Percentiles rank a stretch among this genome's conserved stretches.
phyloP scores from a whole-genome alignment of 306 rosid genomes.

The Inga laurina region DNA sequence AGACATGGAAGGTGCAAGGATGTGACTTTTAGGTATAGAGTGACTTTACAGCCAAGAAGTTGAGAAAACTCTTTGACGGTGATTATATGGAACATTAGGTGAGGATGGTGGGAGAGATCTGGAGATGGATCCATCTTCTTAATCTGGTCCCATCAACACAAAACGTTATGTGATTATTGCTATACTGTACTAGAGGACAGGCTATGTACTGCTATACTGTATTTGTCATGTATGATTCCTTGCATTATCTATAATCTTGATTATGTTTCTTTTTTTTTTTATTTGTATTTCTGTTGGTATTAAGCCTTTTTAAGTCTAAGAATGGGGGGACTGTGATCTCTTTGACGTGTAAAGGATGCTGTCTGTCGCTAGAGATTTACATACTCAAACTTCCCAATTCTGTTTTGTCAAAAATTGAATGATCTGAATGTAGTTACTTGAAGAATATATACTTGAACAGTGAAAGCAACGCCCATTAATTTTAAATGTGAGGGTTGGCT shows the following conservation, averaged over 20 bases:
- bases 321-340: not conserved
- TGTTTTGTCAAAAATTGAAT: too few relatives aligned
- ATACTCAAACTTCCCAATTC: too few relatives aligned
- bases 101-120: constrained; percentile 15
- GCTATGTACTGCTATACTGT: not conserved
- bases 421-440: too few relatives aligned
- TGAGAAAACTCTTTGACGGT: constrained; percentile 20
- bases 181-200: not conserved
- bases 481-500: too few relatives aligned
- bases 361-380: not conserved
- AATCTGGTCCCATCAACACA: constrained; percentile 7
- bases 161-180: constrained; percentile 3
- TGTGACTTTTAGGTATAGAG: constrained; percentile 49
- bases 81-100: constrained; percentile 20
- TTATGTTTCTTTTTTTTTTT: not conserved
- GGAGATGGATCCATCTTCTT: not conserved
- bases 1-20: constrained; percentile 37
- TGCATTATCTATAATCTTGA: not conserved
- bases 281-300: not conserved
- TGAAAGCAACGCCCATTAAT: too few relatives aligned
- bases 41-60: constrained; percentile 53
- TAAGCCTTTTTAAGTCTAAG: not conserved
- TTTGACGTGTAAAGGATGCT: not conserved
- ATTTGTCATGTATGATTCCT: not conserved
- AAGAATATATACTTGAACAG: too few relatives aligned